These are phyloP conservation scores for Parasarocladium wereldwijsianum DNA, from an alignment of 2,329 filamentous ascomycete species.

Conservation along the genomic window DNA sequence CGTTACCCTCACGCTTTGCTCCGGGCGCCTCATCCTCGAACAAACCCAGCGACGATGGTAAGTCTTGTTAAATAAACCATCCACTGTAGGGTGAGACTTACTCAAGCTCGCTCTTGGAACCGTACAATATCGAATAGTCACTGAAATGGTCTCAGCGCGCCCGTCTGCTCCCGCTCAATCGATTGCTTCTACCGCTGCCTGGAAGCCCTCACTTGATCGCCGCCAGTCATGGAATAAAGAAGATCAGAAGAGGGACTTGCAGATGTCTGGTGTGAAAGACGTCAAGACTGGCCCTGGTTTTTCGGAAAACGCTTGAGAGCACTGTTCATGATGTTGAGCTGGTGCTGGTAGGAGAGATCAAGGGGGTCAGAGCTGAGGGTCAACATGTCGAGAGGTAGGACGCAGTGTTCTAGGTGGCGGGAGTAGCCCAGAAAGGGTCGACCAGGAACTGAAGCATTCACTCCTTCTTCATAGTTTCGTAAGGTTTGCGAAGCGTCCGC, in stretches of 20 bases:
- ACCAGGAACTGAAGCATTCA: too few species aligned
- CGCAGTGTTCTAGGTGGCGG: too few species aligned
- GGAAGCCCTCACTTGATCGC: conserved; percentile 30
- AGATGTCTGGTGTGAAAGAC: conserved; percentile 26
- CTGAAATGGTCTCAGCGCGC: not conserved
- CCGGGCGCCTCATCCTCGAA: not conserved
- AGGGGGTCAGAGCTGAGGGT: too few species aligned
- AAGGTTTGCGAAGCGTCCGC: too few species aligned
- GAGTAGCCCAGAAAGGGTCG: too few species aligned
- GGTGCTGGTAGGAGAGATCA: not conserved
- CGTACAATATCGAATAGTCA: not conserved
- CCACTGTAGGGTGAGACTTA: not conserved
- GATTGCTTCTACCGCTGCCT: conserved; percentile 16
- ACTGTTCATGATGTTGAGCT: not conserved
- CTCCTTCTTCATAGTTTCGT: too few species aligned
- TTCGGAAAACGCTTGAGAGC: conserved; percentile 17
- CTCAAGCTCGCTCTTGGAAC: not conserved
- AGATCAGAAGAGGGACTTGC: conserved; percentile 36
- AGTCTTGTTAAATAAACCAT: conserved; percentile 1
- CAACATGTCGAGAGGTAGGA: too few species aligned
- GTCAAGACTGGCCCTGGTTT: conserved; percentile 25
- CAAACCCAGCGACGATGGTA: not conserved
- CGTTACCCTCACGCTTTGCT: too few species aligned
- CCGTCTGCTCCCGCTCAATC: conserved; percentile 11
- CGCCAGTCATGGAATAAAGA: conserved; percentile 38